Conservation (phyloP, 805 yeast species). For the Hyphopichia homilentoma region DNA sequence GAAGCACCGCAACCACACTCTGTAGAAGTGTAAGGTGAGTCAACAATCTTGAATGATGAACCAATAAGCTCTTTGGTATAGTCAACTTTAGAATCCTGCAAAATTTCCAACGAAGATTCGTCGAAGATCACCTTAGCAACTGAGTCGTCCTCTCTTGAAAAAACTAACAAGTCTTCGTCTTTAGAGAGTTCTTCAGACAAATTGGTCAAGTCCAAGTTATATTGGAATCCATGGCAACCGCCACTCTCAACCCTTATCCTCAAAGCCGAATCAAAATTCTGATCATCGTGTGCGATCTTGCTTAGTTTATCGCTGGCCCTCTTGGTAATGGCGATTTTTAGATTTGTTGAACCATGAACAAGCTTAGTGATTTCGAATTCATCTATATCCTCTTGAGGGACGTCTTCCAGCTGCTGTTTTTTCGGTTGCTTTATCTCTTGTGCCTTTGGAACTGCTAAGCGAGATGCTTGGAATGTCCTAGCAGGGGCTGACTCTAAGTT, state of each 20-base stretch:
- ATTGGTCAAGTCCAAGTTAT: slow-evolving; percentile 63
- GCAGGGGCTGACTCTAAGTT: slow-evolving; percentile 5
- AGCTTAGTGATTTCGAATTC: slow-evolving; percentile 33
- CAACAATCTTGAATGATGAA: slow-evolving; percentile 86
- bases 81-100: slow-evolving; percentile 83
- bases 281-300: slow-evolving; percentile 48
- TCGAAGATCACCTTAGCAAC: slow-evolving; percentile 71
- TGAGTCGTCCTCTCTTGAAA: slow-evolving; percentile 58
- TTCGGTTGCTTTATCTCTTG: slow-evolving; percentile 11
- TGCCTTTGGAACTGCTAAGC: slow-evolving; percentile 26
- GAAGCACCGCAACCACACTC: slow-evolving; percentile 47
- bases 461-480: slow-evolving; percentile 23
- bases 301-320: slow-evolving; percentile 52
- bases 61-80: slow-evolving; percentile 93
- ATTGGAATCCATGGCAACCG: slow-evolving; percentile 98
- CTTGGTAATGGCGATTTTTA: slow-evolving; percentile 44
- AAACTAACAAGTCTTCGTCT: slow-evolving; percentile 44
- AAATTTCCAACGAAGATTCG: slow-evolving; percentile 70
- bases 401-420: slow-evolving; percentile 5
- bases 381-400: slow-evolving; percentile 19
- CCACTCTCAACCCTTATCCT: slow-evolving; percentile 86
- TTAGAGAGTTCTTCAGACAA: slow-evolving; percentile 31
- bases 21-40: slow-evolving; percentile 76
- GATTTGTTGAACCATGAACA: slow-evolving; percentile 30
- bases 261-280: slow-evolving; percentile 59